Percentiles rank a stretch among this genome's conserved stretches.
These are phyloP conservation scores for Bauhinia variegata DNA, from an alignment of 306 rosid species.

Conservation along the genomic window DNA sequence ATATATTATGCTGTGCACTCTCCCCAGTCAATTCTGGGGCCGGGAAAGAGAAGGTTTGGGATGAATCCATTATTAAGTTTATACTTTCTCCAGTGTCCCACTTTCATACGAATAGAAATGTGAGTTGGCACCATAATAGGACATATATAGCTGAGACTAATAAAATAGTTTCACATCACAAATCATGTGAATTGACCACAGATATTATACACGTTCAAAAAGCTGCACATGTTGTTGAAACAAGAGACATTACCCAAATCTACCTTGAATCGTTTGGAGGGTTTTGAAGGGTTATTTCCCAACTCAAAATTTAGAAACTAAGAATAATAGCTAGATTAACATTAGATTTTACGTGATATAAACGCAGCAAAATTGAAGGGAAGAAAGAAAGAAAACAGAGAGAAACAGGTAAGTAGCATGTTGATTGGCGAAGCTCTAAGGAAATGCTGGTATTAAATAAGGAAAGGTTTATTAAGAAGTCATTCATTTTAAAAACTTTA, in stretches of 20 bases:
- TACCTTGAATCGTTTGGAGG: conserved; percentile 21
- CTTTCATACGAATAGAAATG: conserved; percentile 30
- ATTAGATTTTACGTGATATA: conserved; percentile 33
- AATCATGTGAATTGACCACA: conserved; percentile 50
- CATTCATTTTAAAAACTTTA: no score
- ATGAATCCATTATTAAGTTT: conserved; percentile 35
- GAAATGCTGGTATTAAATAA: not conserved
- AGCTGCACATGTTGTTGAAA: conserved; percentile 55
- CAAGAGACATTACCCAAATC: conserved; percentile 40
- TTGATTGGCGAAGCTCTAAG: no score
- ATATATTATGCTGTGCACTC: no score
- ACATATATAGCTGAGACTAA: conserved; percentile 17
- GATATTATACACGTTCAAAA: conserved; percentile 42
- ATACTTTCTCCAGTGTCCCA: conserved; percentile 34
- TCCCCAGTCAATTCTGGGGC: no score
- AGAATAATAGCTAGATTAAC: not conserved
- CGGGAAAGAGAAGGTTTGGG: conserved; percentile 39
- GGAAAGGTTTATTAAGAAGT: no score
- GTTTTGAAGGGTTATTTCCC: not conserved
- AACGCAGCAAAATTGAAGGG: conserved; percentile 27
- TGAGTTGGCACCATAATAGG: conserved; percentile 46
- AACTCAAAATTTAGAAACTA: not conserved
- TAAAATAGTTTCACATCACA: conserved; percentile 31
- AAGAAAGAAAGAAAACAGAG: no score
- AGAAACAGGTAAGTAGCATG: no score